Conservation (phyloP, 768 basidiomycete species). For the Suillus decipiens region DNA sequence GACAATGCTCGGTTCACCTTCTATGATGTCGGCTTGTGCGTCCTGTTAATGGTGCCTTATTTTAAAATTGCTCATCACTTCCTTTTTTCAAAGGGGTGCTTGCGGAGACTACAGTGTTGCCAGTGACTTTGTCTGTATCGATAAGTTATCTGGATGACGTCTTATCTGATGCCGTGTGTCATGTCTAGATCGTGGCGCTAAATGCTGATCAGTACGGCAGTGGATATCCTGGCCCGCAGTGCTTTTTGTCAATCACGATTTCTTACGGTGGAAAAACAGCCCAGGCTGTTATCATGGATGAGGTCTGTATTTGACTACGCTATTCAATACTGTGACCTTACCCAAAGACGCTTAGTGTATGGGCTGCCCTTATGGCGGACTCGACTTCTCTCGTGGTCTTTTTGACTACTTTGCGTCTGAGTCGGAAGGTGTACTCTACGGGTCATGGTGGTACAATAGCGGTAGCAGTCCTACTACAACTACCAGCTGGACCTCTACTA, state of each 20-base stretch:
- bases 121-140: slow-evolving; percentile 46
- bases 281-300: slow-evolving; percentile 60
- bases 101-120: slow-evolving; percentile 46
- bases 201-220: slow-evolving; percentile 55
- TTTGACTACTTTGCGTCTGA: slow-evolving; percentile 60
- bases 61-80: slow-evolving; percentile 12
- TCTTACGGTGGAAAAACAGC: slow-evolving; percentile 60
- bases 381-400: slow-evolving; percentile 69
- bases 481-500: slow-evolving; percentile 26
- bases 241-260: slow-evolving; percentile 63
- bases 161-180: slow-evolving; percentile 3
- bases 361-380: slow-evolving; percentile 61
- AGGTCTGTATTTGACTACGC: slow-evolving; percentile 39
- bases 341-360: slow-evolving; percentile 49
- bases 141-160: not conserved
- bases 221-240: slow-evolving; percentile 66
- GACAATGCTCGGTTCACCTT: slow-evolving; percentile 49
- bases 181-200: slow-evolving; percentile 52
- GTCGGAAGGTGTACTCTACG: slow-evolving; percentile 56
- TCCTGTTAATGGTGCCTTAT: slow-evolving; percentile 14
- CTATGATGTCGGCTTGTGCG: slow-evolving; percentile 57
- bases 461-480: slow-evolving; percentile 29
- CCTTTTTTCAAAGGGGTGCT: slow-evolving; percentile 46
- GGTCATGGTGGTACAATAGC: slow-evolving; percentile 57
- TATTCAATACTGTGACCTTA: slow-evolving; percentile 8